These are phyloP conservation scores for Gamarada debralockiae DNA, from an alignment of 495 filamentous ascomycete species.

Conservation along the genomic window DNA sequence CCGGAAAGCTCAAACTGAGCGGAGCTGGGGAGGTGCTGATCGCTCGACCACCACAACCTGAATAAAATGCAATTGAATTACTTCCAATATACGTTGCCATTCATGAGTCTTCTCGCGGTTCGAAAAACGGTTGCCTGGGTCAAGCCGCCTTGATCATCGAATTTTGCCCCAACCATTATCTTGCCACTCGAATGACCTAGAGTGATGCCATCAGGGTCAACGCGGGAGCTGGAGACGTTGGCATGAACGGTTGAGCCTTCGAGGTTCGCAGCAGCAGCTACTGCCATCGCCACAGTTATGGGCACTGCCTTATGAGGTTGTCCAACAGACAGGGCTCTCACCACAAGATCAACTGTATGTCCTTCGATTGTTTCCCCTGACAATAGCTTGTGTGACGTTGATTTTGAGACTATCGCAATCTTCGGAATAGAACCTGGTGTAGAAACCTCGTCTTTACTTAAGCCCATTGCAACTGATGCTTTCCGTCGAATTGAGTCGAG, in stretches of 20 bases:
- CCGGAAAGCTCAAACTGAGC: too few relatives aligned
- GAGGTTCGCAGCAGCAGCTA: constrained; percentile 54
- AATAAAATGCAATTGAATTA: not conserved
- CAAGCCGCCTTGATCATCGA: constrained; percentile 12
- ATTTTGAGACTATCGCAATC: constrained; percentile 55
- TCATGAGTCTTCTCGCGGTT: constrained; percentile 27
- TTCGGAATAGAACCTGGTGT: constrained; percentile 61
- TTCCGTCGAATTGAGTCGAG: constrained; percentile 59
- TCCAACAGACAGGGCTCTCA: constrained; percentile 38
- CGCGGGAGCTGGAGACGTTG: constrained; percentile 22
- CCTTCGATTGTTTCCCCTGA: constrained; percentile 25
- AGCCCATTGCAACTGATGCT: constrained; percentile 60
- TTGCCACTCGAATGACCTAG: constrained; percentile 61
- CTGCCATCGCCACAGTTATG: constrained; percentile 55
- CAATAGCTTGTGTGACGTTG: constrained; percentile 26
- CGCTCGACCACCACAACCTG: too few relatives aligned
- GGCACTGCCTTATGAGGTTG: constrained; percentile 65
- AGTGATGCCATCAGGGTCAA: constrained; percentile 36
- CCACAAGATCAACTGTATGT: constrained; percentile 23
- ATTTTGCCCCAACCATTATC: constrained; percentile 29
- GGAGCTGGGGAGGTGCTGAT: too few relatives aligned
- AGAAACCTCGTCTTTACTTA: constrained; percentile 37
- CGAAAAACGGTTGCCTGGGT: constrained; percentile 21
- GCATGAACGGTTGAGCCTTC: constrained; percentile 43
- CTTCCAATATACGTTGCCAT: constrained; percentile 25